These are phyloP conservation scores for Yarrowia galli DNA, from an alignment of 1,139 yeast species.

Conservation along the genomic window DNA sequence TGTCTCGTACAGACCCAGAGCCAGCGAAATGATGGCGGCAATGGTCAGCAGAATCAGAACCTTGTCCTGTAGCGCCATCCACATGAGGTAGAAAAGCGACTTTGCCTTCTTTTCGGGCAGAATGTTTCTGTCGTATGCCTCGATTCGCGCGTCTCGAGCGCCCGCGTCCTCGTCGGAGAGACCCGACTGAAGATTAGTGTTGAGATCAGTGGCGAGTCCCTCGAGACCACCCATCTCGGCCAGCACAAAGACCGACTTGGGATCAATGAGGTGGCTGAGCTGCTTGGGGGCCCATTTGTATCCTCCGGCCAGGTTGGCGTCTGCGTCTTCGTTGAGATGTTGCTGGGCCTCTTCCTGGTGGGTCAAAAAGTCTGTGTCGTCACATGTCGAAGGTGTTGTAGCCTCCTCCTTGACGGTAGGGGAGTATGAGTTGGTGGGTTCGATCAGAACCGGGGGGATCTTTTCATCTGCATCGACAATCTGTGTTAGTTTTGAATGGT, in stretches of 20 bases:
- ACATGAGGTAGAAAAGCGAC: conserved; percentile 70
- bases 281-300: conserved; percentile 44
- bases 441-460: conserved; percentile 1
- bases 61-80: conserved; percentile 89
- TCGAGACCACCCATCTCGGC: conserved; percentile 47
- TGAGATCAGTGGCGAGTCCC: conserved; percentile 48
- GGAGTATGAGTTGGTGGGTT: conserved; percentile 19
- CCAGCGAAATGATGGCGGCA: conserved; percentile 89
- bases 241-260: conserved; percentile 53
- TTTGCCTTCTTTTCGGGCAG: conserved; percentile 76
- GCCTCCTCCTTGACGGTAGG: conserved; percentile 28
- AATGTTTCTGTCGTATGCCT: conserved; percentile 68
- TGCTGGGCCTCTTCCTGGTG: conserved; percentile 27
- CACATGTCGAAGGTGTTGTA: conserved; percentile 4
- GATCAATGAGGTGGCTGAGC: conserved; percentile 52
- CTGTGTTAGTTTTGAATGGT: conserved; percentile 6
- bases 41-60: conserved; percentile 81
- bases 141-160: conserved; percentile 50
- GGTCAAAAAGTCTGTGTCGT: conserved; percentile 10
- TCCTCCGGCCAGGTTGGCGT: conserved; percentile 6
- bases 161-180: conserved; percentile 44
- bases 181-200: conserved; percentile 46
- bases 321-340: conserved; percentile 18
- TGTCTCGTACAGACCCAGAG: conserved; percentile 90
- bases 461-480: conserved; percentile 33